Evolutionary conservation across 2,329 filamentous ascomycete species (phyloP), one percentile per base, ranked within the genome.

Genomic region (Diaporthe sp.): DNA sequence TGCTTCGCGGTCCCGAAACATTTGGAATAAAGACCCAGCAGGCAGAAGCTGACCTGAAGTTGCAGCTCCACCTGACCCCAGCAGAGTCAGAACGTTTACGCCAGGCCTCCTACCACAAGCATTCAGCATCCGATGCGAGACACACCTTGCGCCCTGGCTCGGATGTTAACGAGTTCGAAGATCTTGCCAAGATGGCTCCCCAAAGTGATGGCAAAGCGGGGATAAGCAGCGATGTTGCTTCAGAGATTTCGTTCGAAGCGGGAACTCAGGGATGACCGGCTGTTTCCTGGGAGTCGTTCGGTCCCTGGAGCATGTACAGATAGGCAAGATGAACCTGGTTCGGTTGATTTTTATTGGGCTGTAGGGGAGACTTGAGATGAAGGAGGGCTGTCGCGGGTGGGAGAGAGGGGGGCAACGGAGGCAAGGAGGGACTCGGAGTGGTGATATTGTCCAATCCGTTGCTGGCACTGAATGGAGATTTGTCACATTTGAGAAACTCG

Each of bases 91-190:
- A 90, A 58, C 83, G 90, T 8, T 80, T 92, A 61, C 84, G 90
- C 15, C 83, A 85, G n/a, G 84, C 92, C 1, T 89, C 87, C 8
- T 91, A 89, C 77, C 85, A 90, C 78, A 83, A 86, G 57, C 90
- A 92, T 77, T 76, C 90, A 9, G 88, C 89, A 76, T 86, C 87
- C 7, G 89, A 89, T 0, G 85, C 88, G 80, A 83, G 79, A 57
- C 83, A 85, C n/a, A 86, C 89, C 0, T 88, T 87, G 0, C 83
- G 83, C 30, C 84, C 85, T 3, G 88, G 87, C 1, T 77, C 87
- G 54, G 87, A 86, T 2, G 82, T 78, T 4, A 85, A 88, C 77
- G 80, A 82, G 4, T 78, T 84, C 35, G 85, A 84, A 3, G 84
- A 87, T 73, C 78, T 83, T 3, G 76, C 78, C 9, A 72, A 69